phyloP scores from a whole-genome alignment of 2,329 filamentous ascomycete genomes.

The Arthrobotrys conoides region DNA sequence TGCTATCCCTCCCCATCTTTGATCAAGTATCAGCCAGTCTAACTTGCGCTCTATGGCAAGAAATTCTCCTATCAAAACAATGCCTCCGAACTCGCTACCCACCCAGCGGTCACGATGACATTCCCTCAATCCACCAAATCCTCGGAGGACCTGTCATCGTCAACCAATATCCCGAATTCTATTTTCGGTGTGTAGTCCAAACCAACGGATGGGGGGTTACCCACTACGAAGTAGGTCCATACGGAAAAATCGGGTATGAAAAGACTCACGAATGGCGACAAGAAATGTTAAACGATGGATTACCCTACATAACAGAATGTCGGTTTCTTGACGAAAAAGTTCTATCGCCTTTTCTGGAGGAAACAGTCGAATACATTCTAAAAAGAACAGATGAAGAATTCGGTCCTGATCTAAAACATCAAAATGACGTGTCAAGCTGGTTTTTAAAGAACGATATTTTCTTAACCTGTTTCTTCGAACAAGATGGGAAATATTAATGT shows the following conservation, averaged over 20 bases:
- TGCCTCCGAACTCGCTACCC: not conserved
- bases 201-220: no score
- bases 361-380: no score
- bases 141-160: not conserved
- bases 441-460: not conserved
- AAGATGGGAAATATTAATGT: conserved; percentile 3
- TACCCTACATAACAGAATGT: not conserved
- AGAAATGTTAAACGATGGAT: no score
- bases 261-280: no score
- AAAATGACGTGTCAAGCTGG: no score
- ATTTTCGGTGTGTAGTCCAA: not conserved
- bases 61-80: not conserved
- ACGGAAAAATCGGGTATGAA: not conserved
- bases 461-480: not conserved
- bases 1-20: not conserved
- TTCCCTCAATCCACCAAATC: not conserved
- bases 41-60: not conserved
- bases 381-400: no score
- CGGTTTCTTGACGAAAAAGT: no score
- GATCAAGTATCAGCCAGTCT: conserved; percentile 8
- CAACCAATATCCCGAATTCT: no score
- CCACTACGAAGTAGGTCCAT: no score
- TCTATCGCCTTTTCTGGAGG: no score
- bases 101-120: not conserved
- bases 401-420: no score